Evolutionary conservation across 2,329 filamentous ascomycete genomes (phyloP).

Genomic region (Trichoderma asperellum): DNA sequence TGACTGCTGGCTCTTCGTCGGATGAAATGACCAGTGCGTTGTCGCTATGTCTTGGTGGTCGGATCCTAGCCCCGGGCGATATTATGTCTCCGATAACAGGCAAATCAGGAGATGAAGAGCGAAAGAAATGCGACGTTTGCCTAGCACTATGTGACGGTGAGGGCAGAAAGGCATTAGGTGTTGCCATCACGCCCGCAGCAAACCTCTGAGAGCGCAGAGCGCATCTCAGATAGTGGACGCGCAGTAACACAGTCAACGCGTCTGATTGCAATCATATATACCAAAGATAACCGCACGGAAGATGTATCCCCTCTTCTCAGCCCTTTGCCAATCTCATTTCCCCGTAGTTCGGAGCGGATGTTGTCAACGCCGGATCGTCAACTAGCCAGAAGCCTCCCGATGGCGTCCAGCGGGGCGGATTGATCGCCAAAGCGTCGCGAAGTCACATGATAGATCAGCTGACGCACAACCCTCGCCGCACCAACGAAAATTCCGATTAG

Average conservation of each 20-base stretch:
- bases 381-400: constrained; percentile 2
- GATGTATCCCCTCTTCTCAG: background rate
- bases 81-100: constrained; percentile 57
- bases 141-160: constrained; percentile 40
- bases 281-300: too few relatives aligned
- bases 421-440: constrained; percentile 34
- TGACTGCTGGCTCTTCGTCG: constrained; percentile 34
- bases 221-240: constrained; percentile 45
- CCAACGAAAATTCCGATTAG: constrained; percentile 39
- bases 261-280: background rate
- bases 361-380: background rate
- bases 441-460: constrained; percentile 38
- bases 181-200: constrained; percentile 40
- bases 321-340: background rate
- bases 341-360: background rate
- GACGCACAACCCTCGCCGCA: too few relatives aligned
- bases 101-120: constrained; percentile 59
- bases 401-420: background rate
- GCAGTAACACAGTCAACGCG: constrained; percentile 38
- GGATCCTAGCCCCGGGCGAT: constrained; percentile 37
- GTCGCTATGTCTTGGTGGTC: constrained; percentile 44
- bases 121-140: constrained; percentile 38
- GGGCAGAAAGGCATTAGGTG: constrained; percentile 41
- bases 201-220: constrained; percentile 50
- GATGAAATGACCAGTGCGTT: constrained; percentile 45